Evolutionary conservation across 805 yeast genomes (phyloP).

Genomic region (Ascoidea asiatica): DNA sequence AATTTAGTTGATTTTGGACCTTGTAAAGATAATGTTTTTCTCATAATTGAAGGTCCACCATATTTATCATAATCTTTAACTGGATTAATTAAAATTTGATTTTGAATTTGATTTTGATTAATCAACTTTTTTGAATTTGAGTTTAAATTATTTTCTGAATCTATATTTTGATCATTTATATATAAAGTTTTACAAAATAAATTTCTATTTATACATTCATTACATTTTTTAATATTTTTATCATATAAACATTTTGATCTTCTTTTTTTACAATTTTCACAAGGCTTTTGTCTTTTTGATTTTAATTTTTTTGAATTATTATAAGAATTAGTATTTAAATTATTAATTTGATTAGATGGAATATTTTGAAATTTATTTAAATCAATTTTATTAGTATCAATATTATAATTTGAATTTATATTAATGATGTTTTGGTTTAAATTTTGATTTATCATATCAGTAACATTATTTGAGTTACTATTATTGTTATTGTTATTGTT

Average conservation of each 20-base stretch:
- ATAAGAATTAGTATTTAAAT: neutral
- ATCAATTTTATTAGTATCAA: neutral
- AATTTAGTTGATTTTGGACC: constrained; percentile 16
- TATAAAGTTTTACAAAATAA: constrained; percentile 16
- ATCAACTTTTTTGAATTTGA: constrained; percentile 1
- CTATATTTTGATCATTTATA: constrained; percentile 7
- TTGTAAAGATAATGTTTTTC: constrained; percentile 15
- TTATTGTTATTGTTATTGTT: neutral
- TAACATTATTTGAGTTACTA: too few species aligned
- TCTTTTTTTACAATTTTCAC: constrained; percentile 14
- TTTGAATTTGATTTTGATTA: constrained; percentile 1
- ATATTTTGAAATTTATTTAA: too few species aligned
- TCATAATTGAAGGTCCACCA: constrained; percentile 17
- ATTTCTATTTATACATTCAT: constrained; percentile 14
- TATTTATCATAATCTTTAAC: constrained; percentile 17
- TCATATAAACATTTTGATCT: constrained; percentile 15
- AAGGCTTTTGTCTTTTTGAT: constrained; percentile 6
- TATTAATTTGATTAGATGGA: neutral
- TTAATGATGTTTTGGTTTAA: too few species aligned
- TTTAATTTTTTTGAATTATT: neutral
- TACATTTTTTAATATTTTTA: constrained; percentile 9
- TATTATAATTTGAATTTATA: neutral
- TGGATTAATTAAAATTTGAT: constrained; percentile 14
- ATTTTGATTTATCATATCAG: neutral
- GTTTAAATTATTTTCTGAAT: constrained; percentile 2